Conservation (phyloP, 148 eudicot genomes). For the Chenopodium suecicum region DNA sequence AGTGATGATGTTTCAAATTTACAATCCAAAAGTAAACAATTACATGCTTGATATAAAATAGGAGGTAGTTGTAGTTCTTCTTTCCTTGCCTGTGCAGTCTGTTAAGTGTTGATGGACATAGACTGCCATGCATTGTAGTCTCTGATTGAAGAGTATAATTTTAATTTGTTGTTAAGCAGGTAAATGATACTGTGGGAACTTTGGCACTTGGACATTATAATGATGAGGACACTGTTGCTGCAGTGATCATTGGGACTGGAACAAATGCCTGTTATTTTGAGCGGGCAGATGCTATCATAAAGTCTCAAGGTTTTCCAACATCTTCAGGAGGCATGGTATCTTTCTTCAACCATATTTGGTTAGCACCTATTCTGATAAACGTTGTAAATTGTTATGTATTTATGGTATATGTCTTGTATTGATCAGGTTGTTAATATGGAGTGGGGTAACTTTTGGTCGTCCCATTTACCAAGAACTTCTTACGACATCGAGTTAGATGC, state of each 20-base stretch:
- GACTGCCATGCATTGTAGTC: neutral
- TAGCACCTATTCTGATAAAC: neutral
- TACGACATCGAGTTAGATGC: conserved; percentile 81
- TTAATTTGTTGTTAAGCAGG: conserved; percentile 36
- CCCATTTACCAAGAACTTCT: conserved; percentile 86
- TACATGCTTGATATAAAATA: neutral
- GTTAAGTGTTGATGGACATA: neutral
- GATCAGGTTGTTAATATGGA: conserved; percentile 87
- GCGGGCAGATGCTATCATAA: conserved; percentile 88
- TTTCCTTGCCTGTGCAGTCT: neutral
- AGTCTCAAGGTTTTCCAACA: conserved; percentile 80
- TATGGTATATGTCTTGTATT: neutral
- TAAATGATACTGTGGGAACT: conserved; percentile 91
- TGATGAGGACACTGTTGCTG: conserved; percentile 94
- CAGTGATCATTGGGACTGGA: conserved; percentile 89
- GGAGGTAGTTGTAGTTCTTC: neutral
- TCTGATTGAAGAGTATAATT: conserved; percentile 10
- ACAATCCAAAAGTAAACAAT: neutral
- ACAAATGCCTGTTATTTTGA: conserved; percentile 94
- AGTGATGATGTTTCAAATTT: neutral
- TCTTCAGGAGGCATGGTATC: conserved; percentile 90
- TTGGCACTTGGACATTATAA: conserved; percentile 87
- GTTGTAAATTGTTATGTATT: neutral
- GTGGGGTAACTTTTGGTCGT: conserved; percentile 98
- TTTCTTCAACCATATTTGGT: neutral